Conservation (phyloP, 768 basidiomycete species). For the Lentinus brumalis region DNA sequence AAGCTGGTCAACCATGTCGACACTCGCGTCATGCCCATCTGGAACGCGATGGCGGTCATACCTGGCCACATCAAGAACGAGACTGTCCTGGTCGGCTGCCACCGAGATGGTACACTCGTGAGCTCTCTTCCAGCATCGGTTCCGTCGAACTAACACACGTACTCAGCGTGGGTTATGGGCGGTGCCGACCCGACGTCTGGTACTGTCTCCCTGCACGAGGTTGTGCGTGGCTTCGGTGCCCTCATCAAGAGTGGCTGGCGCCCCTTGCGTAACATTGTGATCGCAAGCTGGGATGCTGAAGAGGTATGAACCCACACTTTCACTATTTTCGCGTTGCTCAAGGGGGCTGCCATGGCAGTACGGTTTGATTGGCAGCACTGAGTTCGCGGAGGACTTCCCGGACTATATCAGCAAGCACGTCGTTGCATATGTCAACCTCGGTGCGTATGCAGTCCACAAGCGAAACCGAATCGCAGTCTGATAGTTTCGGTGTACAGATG, state of each 20-base stretch:
- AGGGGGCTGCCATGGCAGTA: constrained; percentile 40
- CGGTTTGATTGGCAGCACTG: constrained; percentile 83
- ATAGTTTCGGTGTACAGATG: constrained; percentile 4
- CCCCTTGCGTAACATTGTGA: constrained; percentile 74
- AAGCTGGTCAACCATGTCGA: constrained; percentile 69
- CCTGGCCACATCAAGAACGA: constrained; percentile 85
- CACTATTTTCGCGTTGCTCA: neutral
- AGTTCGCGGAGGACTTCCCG: constrained; percentile 92
- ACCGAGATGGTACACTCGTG: constrained; percentile 45
- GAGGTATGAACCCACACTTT: constrained; percentile 37
- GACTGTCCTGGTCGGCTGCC: constrained; percentile 86
- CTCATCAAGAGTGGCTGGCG: constrained; percentile 82
- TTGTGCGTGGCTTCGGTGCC: constrained; percentile 71
- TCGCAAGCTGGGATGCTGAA: constrained; percentile 84
- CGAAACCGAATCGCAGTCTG: neutral
- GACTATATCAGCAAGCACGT: constrained; percentile 79
- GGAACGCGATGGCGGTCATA: constrained; percentile 85
- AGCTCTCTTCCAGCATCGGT: too few relatives aligned
- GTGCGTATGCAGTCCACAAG: constrained; percentile 27
- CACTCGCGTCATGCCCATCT: constrained; percentile 81
- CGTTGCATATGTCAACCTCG: constrained; percentile 85
- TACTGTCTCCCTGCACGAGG: constrained; percentile 75
- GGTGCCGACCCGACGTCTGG: constrained; percentile 81
- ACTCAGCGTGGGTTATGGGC: constrained; percentile 70
- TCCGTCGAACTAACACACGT: neutral